Evolutionary conservation across 2,329 filamentous ascomycete genomes (phyloP), one percentile per base, ranked within the genome.

Genomic region (Incumbomyces lentus): DNA sequence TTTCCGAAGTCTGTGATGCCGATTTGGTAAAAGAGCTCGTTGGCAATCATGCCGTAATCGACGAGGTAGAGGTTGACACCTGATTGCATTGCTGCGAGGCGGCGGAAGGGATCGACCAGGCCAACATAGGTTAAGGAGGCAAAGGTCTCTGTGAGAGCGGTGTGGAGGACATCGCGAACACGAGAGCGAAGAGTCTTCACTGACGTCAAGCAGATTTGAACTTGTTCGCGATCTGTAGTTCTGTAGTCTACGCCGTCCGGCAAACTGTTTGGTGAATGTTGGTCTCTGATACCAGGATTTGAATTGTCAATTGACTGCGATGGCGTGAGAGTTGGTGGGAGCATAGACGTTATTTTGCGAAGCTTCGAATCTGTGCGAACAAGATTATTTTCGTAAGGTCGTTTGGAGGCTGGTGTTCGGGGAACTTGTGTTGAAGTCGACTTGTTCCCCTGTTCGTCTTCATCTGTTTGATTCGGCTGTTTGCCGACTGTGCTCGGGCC

Each of bases 331-430:
- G 71, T 67, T 14, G 80, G 74, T n/a, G 79, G 74, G 29, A 98
- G 78, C 90, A 98, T 96, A 50, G 86, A 88, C 0, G 92, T 98
- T 52, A 98, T 98, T 63, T 98, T 98, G 49, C 89, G 84, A 53
- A 86, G 74, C 49, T 82, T 85, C 1, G 86, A 81, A 62, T 98
- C 92, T 10, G 90, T 96, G 16, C 92, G 81, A 2, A 98, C 81
- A 11, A 98, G 77, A 46, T 84, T 94, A 60, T 93, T 93, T 59
- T 92, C 86, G 53, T 88, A 82, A 1, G 81, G 76, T 49, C 77
- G 79, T 46, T 73, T 74, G 19, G 56, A 48, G 13, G 59, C 55
- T 17, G 60, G 58, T 22, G 64, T 55, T 12, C 63, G 62, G 51
- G 63, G 65, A 17, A 14, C 14, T 10, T 65, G 64, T 2, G 62